Percentiles rank a stretch among this genome's conserved stretches.
These are phyloP conservation scores for Eucalyptus guilfoylei DNA, from an alignment of 345 rosid genomes.

Conservation along the genomic window DNA sequence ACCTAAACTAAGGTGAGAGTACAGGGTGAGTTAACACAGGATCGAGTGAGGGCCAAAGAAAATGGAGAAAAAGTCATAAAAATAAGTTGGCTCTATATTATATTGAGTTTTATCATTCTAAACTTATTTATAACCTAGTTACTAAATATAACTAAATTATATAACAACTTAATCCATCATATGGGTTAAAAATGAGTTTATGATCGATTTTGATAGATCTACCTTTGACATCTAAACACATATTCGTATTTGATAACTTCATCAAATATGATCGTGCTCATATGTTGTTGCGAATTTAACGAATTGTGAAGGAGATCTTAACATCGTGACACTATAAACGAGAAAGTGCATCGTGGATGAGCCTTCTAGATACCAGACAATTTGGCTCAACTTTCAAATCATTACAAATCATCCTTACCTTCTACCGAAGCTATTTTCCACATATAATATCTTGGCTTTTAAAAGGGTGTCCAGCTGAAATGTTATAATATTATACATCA, in stretches of 20 bases:
- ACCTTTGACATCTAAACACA: neutral
- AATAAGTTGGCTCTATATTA: neutral
- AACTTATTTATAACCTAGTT: too few relatives aligned
- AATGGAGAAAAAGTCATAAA: neutral
- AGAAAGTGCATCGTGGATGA: neutral
- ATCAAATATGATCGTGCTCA: neutral
- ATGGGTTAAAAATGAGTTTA: neutral
- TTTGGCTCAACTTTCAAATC: neutral
- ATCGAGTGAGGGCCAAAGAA: neutral
- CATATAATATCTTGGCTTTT: neutral
- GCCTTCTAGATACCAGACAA: neutral
- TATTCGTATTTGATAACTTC: neutral
- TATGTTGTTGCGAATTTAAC: neutral
- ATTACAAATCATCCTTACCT: neutral
- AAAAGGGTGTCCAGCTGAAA: neutral
- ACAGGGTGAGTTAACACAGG: rapidly evolving
- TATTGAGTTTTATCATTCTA: neutral
- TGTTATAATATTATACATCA: neutral
- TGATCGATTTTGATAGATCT: neutral
- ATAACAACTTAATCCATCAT: neutral
- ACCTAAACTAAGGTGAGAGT: neutral
- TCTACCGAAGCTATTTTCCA: neutral
- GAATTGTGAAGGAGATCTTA: neutral
- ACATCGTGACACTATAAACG: neutral
- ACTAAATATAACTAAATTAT: too few relatives aligned